These are phyloP conservation scores for Apophysomyces ossiformis DNA, from an alignment of 371 early-diverging fungal species.

Conservation along the genomic window DNA sequence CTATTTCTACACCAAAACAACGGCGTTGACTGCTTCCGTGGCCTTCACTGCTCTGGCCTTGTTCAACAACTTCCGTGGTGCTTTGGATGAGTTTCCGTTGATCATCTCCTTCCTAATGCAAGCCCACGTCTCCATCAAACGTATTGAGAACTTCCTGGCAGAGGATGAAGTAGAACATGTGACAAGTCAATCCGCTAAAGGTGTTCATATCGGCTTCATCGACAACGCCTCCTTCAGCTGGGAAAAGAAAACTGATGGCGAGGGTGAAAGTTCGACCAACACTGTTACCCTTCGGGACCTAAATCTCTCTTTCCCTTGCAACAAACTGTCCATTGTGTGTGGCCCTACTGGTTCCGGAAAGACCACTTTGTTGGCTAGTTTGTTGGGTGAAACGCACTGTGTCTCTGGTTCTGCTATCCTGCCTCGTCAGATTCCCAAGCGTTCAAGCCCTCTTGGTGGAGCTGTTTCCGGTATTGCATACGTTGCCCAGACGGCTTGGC, in stretches of 20 bases:
- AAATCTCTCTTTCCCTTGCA: constrained; percentile 57
- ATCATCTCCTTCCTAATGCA: constrained; percentile 68
- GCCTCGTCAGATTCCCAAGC: constrained; percentile 33
- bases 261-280: constrained; percentile 9
- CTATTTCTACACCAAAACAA: constrained; percentile 55
- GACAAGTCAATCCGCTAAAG: constrained; percentile 10
- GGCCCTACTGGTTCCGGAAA: constrained; percentile 83
- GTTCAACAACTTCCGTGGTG: constrained; percentile 65
- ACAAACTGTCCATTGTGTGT: constrained; percentile 71
- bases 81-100: constrained; percentile 76
- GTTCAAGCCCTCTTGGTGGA: constrained; percentile 28
- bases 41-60: constrained; percentile 71
- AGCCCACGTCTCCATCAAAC: constrained; percentile 72
- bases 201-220: constrained; percentile 41
- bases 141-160: constrained; percentile 69
- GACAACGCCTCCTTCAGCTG: constrained; percentile 54
- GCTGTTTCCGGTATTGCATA: constrained; percentile 63
- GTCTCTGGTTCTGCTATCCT: constrained; percentile 43
- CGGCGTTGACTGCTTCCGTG: constrained; percentile 62
- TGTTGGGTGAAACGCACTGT: constrained; percentile 56
- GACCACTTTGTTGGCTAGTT: constrained; percentile 65
- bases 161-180: constrained; percentile 66
- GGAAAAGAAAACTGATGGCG: constrained; percentile 25
- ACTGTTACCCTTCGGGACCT: constrained; percentile 50
- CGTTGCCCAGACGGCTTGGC: constrained; percentile 82